Base-by-base conservation (phyloP, 176 grass and related monocot species). In the Cenchrus fungigraminus region DNA sequence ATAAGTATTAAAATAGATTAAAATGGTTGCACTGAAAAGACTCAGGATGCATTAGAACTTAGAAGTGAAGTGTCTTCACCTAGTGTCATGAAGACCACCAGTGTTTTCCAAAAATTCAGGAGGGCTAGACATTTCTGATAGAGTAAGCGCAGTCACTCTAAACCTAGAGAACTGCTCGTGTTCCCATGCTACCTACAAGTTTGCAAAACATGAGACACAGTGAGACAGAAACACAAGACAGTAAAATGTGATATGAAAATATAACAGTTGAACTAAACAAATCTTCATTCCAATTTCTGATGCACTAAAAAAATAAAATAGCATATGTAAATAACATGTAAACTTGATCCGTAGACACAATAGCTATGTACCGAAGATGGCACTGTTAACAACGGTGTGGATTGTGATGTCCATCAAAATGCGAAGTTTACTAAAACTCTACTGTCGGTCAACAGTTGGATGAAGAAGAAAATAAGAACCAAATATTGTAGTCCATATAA, bases 141-240 rank as follows among this genome's bases (percentile, higher is more conserved):
- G 92, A 81, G 97, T 99, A 50, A 93, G 85, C 17, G 97, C 97
- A 69, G 97, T 99, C 71, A 99, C 90, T 82, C 97, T 96, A 77
- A 99, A 95, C 86, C 97, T 96, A 44, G 97, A 99, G 86, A 99
- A 99, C 52, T 99, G 97, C 44, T 99, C 97, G 9, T 99, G 97
- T 81, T 99, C 97, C 97, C 94, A 99, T 70, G 97, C 93, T 85
- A 99, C 97, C 97, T 99, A 78, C 65, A 92, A 80, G 55, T 84
- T 87, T 55, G 6, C 43, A 83, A 87, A 87, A n/a, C 76, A 56
- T 50, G 70, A 5, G 17, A 70, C 46, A 54, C 12, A 1, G 44
- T 13, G 28, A 81, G 25, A 44, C 16, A 75, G 9, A 40, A 61
- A 61, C 7, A 78, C 71, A 54, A 83, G 34, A 77, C 37, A 74